Percentiles rank a stretch among this genome's conserved stretches.
phyloP scores from a whole-genome alignment of 768 basidiomycete genomes.

The Trametes cubensis region DNA sequence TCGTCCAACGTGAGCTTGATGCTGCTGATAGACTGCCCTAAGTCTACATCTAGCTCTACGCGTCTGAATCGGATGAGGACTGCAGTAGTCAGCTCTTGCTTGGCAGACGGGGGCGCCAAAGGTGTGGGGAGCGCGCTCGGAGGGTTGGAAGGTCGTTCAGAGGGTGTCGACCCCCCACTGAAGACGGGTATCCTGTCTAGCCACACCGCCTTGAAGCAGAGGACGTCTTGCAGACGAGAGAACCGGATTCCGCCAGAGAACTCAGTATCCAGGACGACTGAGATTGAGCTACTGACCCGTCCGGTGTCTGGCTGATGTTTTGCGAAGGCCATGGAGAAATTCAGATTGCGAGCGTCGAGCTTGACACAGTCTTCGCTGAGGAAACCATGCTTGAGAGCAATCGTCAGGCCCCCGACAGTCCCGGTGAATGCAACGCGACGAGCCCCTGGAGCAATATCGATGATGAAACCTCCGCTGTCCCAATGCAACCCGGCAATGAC shows the following conservation, averaged over 20 bases:
- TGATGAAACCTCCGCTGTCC: conserved; percentile 91
- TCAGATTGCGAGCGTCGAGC: conserved; percentile 79
- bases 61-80: conserved; percentile 72
- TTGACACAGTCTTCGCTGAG: conserved; percentile 81
- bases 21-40: conserved; percentile 83
- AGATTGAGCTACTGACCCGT: conserved; percentile 55
- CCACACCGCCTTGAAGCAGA: conserved; percentile 97
- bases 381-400: conserved; percentile 83
- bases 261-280: conserved; percentile 82
- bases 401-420: conserved; percentile 77
- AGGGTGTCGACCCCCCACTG: conserved; percentile 43
- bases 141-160: conserved; percentile 26
- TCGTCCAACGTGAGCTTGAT: conserved; percentile 67
- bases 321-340: conserved; percentile 74
- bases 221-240: conserved; percentile 85
- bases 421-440: conserved; percentile 76
- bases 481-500: conserved; percentile 88
- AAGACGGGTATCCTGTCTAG: conserved; percentile 83
- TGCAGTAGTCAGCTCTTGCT: conserved; percentile 57
- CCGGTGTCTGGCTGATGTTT: conserved; percentile 46
- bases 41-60: conserved; percentile 75
- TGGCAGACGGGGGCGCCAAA: conserved; percentile 26
- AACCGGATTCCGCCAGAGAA: conserved; percentile 79
- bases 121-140: conserved; percentile 22
- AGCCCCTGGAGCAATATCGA: conserved; percentile 75